Base-by-base conservation (phyloP, 768 basidiomycete species). In the Albatrellus ellisii region DNA sequence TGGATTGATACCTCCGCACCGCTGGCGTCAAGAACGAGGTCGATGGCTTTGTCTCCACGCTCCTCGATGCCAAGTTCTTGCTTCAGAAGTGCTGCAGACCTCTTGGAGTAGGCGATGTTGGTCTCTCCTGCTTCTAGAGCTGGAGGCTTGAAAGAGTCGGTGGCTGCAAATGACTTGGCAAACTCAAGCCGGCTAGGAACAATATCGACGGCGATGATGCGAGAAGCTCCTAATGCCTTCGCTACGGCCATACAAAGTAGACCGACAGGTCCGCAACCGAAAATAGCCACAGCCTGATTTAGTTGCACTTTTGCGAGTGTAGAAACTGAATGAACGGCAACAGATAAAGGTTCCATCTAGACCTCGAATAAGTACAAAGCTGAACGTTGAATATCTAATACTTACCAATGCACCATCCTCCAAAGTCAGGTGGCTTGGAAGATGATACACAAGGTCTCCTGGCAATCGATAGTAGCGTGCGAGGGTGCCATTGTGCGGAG, bases 191-290 rank as follows among this genome's bases (percentile, higher is more conserved):
- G 79, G 22, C 68, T 59, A 25, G 73, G 64, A 41, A 78, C 69
- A 47, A 88, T 81, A 55, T 91, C 91, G 46, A 94, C 73, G 3
- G 80, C 91, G 46, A 98, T 72, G 47, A 94, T 70, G 36, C 83
- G 78, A 31, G 71, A 68, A 2, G 90, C 94, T 26, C 90, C 91
- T 36, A 94, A 67, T 2, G 92, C 91, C 58, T 83, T 91, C 6
- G 94, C 92, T n/a, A 90, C 88, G 6, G 88, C 91, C 84, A 92
- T 88, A 56, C 83, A 86, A 17, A 95, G 73, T 22, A 94, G 62
- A n/a, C 82, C 81, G 42, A 83, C 77, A 2, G 91, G 92, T 2
- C 91, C 88, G 47, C 79, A 91, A 24, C 92, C 92, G 53, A 91
- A 91, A 41, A 97, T 67, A 12, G 73, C 76, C 47, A 94, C 77